Conservation (phyloP, 768 basidiomycete species). For the Crassisporium funariophilum region DNA sequence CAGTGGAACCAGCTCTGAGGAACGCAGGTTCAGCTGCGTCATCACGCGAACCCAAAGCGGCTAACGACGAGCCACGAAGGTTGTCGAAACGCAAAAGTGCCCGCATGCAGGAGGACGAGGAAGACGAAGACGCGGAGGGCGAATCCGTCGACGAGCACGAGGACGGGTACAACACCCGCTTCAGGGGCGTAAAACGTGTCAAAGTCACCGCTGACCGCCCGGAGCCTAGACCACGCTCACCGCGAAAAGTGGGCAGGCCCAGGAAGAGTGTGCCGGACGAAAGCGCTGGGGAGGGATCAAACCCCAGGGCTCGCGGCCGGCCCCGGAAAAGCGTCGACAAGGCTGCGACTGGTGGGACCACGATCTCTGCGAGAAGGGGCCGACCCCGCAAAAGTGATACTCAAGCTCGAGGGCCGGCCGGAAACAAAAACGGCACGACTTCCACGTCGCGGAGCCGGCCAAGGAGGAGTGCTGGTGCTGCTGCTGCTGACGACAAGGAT, state of each 20-base stretch:
- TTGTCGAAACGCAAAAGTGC: conserved; percentile 7
- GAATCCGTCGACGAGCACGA: conserved; percentile 1
- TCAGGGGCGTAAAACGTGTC: conserved; percentile 27
- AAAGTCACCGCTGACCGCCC: conserved; percentile 16
- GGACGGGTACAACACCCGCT: conserved; percentile 26
- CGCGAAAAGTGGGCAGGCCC: conserved; percentile 14
- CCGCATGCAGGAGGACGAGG: conserved; percentile 11
- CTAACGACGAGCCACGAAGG: conserved; percentile 2
- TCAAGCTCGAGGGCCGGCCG: too few relatives aligned
- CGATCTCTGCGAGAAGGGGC: too few relatives aligned
- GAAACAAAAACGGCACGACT: too few relatives aligned
- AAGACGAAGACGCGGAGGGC: conserved; percentile 7
- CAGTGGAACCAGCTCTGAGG: conserved; percentile 19
- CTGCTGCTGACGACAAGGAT: too few relatives aligned
- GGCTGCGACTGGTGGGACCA: too few relatives aligned
- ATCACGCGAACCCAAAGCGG: neutral
- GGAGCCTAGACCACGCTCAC: neutral
- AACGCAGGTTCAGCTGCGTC: neutral
- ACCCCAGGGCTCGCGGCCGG: too few relatives aligned
- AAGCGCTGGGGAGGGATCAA: too few relatives aligned
- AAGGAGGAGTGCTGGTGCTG: neutral
- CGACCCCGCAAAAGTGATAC: too few relatives aligned
- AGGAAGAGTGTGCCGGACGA: conserved; percentile 8
- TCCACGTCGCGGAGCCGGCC: too few relatives aligned
- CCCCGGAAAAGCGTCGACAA: too few relatives aligned